Conservation (phyloP, 495 filamentous ascomycete genomes). For the Podospora bellae-mahoneyi region DNA sequence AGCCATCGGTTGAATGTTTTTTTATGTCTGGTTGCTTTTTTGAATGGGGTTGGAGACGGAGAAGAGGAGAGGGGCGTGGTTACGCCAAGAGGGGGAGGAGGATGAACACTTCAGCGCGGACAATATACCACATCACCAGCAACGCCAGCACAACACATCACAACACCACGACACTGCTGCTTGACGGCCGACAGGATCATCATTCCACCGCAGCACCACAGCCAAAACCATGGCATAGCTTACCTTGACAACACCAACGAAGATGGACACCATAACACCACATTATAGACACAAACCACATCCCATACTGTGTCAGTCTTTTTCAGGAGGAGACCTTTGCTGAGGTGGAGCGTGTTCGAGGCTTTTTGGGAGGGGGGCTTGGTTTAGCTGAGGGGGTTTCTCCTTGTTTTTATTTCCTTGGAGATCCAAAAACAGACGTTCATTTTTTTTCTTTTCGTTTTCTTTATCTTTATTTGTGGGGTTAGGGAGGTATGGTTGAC, state of each 20-base stretch:
- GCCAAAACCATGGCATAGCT: not conserved
- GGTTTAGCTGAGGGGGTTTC: not conserved
- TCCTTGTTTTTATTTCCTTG: not conserved
- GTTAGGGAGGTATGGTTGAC: no score
- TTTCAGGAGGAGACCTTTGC: no score
- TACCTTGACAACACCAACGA: not conserved
- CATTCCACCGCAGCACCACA: no score
- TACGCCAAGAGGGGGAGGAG: not conserved
- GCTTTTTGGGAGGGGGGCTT: not conserved
- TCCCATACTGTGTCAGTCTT: no score
- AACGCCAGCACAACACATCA: not conserved
- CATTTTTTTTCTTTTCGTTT: not conserved
- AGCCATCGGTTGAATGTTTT: not conserved
- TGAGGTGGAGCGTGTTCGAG: no score
- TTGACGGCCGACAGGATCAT: no score
- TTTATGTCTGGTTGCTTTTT: not conserved
- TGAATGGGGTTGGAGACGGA: not conserved
- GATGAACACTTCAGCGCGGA: not conserved
- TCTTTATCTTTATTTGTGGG: not conserved
- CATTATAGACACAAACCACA: not conserved
- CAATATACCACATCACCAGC: not conserved
- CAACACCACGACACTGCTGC: no score
- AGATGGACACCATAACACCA: not conserved
- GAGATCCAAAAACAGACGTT: not conserved
- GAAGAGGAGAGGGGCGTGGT: not conserved